Evolutionary conservation across 2,329 filamentous ascomycete genomes (phyloP), one percentile per base, ranked within the genome.

Genomic region (Phoma sp.): DNA sequence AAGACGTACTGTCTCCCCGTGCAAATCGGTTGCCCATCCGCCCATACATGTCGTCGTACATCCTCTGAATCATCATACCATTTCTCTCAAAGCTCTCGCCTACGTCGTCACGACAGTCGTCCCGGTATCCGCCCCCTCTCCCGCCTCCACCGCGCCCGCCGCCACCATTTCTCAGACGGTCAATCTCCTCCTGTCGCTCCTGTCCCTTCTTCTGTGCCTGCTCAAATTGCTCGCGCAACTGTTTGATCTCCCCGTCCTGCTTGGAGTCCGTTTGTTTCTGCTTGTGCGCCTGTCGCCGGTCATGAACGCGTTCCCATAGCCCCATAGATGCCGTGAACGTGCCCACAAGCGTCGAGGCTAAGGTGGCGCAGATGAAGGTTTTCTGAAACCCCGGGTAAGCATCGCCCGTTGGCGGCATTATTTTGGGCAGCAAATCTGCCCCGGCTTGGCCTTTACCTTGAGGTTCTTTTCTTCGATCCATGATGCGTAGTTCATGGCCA

Each of bases 391-490:
- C 15, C 14, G 21, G 38, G 48, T 34, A 36, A 28, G 49, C 34
- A 18, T 54, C 51, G 45, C 33, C 51, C n/a, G 51, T 54, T 11
- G 51, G 45, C 17, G 51, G 51, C 30, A 45, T 42, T 33, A 54
- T 54, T 45, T 45, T 54, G 10, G 51, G 45, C 51, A 54, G 51
- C 36, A 54, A 46, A 30, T 54, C 51, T 39, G 39, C 51, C 34
- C 14, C 18, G 15, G 26, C 12, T 32, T 33, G 43, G 26, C 25
- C 30, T 39, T 52, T 67, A 74, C 73, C 62, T 77, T 77, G 63
- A 77, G 72, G 52, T 76, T 77, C 59, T 76, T 75, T 67, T 77
- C 76, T 67, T 77, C 75, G 49, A 77, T 77, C 75, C 76, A 76
- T 61, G 76, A 76, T 60, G 75, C 65, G 68, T 77, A 77, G 56